Conservation (phyloP, 305 asterid species). For the Fraxinus floribunda region DNA sequence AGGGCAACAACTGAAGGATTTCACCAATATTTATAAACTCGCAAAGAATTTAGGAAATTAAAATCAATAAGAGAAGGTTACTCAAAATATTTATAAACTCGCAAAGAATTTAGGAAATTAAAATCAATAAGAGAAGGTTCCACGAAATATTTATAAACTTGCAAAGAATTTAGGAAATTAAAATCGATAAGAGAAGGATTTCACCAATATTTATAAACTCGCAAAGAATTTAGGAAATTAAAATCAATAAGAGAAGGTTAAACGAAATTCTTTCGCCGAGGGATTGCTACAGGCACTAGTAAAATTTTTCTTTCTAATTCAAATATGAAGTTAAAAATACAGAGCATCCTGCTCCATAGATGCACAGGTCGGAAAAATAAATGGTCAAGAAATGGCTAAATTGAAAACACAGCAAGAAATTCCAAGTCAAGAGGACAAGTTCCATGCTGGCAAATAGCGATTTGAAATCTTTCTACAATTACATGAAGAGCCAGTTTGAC, state of each 20-base stretch:
- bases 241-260: neutral
- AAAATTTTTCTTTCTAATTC: neutral
- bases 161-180: too few species aligned
- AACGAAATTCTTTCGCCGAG: neutral
- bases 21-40: neutral
- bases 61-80: neutral
- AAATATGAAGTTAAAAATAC: neutral
- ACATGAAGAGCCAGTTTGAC: neutral
- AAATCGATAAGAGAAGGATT: neutral
- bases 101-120: too few species aligned
- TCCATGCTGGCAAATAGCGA: neutral
- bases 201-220: neutral
- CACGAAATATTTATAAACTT: too few species aligned
- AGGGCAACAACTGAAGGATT: neutral
- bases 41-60: neutral
- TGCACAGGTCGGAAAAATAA: neutral
- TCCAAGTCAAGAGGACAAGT: slow-evolving; percentile 5
- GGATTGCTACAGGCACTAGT: neutral
- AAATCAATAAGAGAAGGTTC: too few species aligned
- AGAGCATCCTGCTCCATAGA: neutral
- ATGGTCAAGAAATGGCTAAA: neutral
- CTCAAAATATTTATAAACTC: too few species aligned
- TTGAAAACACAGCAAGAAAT: neutral
- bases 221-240: neutral
- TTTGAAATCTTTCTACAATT: neutral